Conservation (phyloP, 306 rosid genomes). For the Cicer pinnatifidum region DNA sequence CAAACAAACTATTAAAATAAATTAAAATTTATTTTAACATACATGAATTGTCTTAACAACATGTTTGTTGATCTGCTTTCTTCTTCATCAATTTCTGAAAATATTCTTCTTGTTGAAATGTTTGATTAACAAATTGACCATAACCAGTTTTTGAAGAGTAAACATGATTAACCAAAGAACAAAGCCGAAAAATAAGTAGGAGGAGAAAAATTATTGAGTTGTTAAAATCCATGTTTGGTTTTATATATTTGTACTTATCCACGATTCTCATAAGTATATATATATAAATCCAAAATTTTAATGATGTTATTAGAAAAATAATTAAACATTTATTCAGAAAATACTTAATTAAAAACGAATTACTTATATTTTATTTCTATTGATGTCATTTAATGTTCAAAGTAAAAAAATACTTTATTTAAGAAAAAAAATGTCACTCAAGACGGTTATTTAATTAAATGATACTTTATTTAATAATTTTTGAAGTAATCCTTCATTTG, state of each 20-base stretch:
- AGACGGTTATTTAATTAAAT: too few species aligned
- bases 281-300: constrained; percentile 47
- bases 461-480: too few species aligned
- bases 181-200: constrained; percentile 61
- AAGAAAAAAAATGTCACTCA: too few species aligned
- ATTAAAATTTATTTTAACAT: neutral
- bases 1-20: too few species aligned
- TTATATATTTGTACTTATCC: constrained; percentile 40
- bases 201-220: constrained; percentile 50
- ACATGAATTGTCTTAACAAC: constrained; percentile 84
- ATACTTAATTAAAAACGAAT: neutral
- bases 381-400: too few species aligned
- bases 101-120: constrained; percentile 59
- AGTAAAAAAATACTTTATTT: too few species aligned
- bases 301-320: too few species aligned
- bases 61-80: constrained; percentile 74
- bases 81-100: constrained; percentile 49
- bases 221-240: constrained; percentile 64
- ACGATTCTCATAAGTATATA: constrained; percentile 41
- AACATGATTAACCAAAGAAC: constrained; percentile 55
- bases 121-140: constrained; percentile 52
- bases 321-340: too few species aligned
- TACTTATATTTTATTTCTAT: neutral
- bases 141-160: constrained; percentile 40
- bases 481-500: too few species aligned